A percentile compares a stretch with the other conserved stretches of the same genome.
phyloP scores from a whole-genome alignment of 768 basidiomycete species.

The Mrakia frigida region DNA sequence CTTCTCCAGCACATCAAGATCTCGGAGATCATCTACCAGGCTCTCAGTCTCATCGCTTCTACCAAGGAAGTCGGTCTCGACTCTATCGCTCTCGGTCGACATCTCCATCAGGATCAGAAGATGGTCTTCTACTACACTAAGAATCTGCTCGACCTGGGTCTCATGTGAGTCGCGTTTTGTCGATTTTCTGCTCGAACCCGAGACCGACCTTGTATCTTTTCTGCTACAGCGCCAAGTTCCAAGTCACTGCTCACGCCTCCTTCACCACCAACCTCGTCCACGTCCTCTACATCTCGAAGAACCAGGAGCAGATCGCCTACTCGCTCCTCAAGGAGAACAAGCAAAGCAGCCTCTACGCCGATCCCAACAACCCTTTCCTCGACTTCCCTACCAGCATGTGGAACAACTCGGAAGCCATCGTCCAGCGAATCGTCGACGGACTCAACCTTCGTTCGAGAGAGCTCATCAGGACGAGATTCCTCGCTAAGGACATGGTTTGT shows the following conservation, averaged over 20 bases:
- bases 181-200: neutral
- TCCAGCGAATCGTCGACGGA: constrained; percentile 1
- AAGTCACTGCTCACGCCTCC: constrained; percentile 8
- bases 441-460: neutral
- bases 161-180: neutral
- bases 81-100: constrained; percentile 13
- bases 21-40: constrained; percentile 19
- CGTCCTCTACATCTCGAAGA: constrained; percentile 5
- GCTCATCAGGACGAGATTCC: neutral
- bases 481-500: neutral
- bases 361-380: neutral
- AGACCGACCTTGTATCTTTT: neutral
- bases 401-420: neutral
- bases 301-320: constrained; percentile 8
- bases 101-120: constrained; percentile 20
- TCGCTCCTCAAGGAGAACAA: neutral
- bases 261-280: constrained; percentile 21
- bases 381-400: neutral
- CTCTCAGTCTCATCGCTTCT: constrained; percentile 15
- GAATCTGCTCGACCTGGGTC: constrained; percentile 4
- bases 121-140: constrained; percentile 24
- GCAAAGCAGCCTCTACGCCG: neutral
- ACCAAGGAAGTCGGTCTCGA: constrained; percentile 6
- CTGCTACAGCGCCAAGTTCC: neutral
- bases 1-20: constrained; percentile 14